phyloP scores from a whole-genome alignment of 2,329 filamentous ascomycete species.

The Calonectria leucothoes region DNA sequence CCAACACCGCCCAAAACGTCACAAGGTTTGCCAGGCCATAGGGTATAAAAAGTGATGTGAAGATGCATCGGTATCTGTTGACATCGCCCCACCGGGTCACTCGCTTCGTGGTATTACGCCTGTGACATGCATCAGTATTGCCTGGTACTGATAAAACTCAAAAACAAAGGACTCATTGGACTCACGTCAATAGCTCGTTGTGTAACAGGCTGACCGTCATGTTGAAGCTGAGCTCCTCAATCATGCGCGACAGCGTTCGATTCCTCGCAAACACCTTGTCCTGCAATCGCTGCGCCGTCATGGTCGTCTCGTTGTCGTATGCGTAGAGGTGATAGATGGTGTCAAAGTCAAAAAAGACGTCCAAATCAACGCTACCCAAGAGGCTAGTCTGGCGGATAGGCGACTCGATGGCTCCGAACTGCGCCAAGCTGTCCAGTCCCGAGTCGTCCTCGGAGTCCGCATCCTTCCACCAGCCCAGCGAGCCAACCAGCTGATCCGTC shows the following conservation, averaged over 20 bases:
- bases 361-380: slow-evolving; percentile 13
- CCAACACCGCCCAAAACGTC: background rate
- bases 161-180: background rate
- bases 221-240: slow-evolving; percentile 17
- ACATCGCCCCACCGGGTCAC: slow-evolving; percentile 18
- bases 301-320: slow-evolving; percentile 1
- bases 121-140: background rate
- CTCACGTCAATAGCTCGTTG: slow-evolving; percentile 16
- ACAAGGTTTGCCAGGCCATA: slow-evolving; percentile 10
- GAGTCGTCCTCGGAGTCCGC: background rate
- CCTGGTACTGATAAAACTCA: background rate
- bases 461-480: slow-evolving; percentile 1
- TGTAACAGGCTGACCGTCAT: slow-evolving; percentile 15
- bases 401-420: slow-evolving; percentile 3
- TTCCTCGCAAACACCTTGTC: slow-evolving; percentile 12
- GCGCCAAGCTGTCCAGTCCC: background rate
- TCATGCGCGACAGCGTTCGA: slow-evolving; percentile 1
- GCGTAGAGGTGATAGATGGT: slow-evolving; percentile 8
- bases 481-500: slow-evolving; percentile 12
- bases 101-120: background rate
- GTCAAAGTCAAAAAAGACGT: slow-evolving; percentile 13
- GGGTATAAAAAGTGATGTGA: slow-evolving; percentile 6
- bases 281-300: slow-evolving; percentile 8
- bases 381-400: slow-evolving; percentile 9
- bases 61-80: slow-evolving; percentile 3